Conservation (phyloP, 2,329 filamentous ascomycete genomes). For the Hypoxylon sp. region DNA sequence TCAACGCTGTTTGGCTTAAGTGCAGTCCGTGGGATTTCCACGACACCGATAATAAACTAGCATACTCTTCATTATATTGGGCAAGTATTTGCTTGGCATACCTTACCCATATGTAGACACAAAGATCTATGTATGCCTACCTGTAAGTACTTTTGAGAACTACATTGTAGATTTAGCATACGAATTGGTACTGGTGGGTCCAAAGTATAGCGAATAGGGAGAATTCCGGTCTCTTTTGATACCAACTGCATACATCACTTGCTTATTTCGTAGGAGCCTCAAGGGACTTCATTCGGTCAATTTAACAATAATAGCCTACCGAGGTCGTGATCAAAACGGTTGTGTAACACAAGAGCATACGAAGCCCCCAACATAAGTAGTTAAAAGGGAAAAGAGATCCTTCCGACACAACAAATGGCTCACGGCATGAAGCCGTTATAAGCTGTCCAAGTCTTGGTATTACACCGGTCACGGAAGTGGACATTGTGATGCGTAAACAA, state of each 20-base stretch:
- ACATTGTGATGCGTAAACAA: background rate
- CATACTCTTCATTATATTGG: background rate
- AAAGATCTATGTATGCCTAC: background rate
- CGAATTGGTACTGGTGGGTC: conserved; percentile 26
- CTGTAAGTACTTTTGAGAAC: conserved; percentile 3
- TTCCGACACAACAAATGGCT: background rate
- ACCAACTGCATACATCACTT: conserved; percentile 29
- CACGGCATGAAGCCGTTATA: conserved; percentile 1
- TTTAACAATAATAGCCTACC: conserved; percentile 2
- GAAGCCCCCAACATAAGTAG: background rate
- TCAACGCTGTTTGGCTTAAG: background rate
- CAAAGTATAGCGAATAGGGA: conserved; percentile 35
- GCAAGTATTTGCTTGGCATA: background rate
- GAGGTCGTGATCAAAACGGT: background rate
- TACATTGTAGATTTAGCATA: background rate
- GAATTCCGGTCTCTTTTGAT: conserved; percentile 24
- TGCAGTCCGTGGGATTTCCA: background rate
- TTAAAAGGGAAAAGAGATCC: conserved; percentile 1
- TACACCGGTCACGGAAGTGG: background rate
- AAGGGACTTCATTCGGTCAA: conserved; percentile 15
- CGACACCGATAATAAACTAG: background rate
- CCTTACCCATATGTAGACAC: background rate
- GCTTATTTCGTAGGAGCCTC: conserved; percentile 36
- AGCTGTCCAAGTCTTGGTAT: background rate
- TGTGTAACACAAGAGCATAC: conserved; percentile 27